A percentile compares a stretch with the other conserved stretches of the same genome.
Evolutionary conservation across 2,329 filamentous ascomycete species (phyloP).

Genomic region (Apiospora malaysiana): DNA sequence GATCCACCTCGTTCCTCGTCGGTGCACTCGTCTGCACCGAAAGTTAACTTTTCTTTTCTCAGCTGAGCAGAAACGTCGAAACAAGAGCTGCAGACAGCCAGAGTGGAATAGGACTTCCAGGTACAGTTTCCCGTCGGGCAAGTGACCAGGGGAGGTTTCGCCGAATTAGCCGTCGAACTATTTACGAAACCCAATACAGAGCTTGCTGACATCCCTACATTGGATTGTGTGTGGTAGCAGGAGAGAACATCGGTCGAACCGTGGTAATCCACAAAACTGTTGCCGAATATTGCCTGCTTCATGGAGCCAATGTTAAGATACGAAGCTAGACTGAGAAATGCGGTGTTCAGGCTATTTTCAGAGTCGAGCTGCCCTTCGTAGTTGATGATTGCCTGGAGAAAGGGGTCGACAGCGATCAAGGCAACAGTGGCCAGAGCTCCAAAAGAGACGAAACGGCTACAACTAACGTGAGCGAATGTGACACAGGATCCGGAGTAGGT

Average conservation of each 20-base stretch:
- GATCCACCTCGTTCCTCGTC: too few species aligned
- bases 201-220: neutral
- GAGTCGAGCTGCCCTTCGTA: conserved; percentile 23
- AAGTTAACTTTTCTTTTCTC: neutral
- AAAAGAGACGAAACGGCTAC: conserved; percentile 26
- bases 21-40: too few species aligned
- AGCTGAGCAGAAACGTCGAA: conserved; percentile 27
- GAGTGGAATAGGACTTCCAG: conserved; percentile 30
- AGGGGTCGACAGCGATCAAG: conserved; percentile 29
- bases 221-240: neutral
- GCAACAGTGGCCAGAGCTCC: conserved; percentile 28
- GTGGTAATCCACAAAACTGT: too few species aligned
- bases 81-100: conserved; percentile 33
- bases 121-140: conserved; percentile 35
- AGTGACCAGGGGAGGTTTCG: conserved; percentile 24
- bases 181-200: conserved; percentile 29
- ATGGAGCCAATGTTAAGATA: conserved; percentile 13
- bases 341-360: conserved; percentile 4
- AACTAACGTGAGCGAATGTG: neutral
- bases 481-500: too few species aligned
- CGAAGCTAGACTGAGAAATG: neutral
- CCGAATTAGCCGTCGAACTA: conserved; percentile 8
- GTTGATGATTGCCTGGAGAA: conserved; percentile 32
- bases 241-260: conserved; percentile 18
- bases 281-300: too few species aligned